A percentile compares a stretch with the other conserved stretches of the same genome.
phyloP scores from a whole-genome alignment of 352 stramenopile genomes.

The Phytophthora vignae region DNA sequence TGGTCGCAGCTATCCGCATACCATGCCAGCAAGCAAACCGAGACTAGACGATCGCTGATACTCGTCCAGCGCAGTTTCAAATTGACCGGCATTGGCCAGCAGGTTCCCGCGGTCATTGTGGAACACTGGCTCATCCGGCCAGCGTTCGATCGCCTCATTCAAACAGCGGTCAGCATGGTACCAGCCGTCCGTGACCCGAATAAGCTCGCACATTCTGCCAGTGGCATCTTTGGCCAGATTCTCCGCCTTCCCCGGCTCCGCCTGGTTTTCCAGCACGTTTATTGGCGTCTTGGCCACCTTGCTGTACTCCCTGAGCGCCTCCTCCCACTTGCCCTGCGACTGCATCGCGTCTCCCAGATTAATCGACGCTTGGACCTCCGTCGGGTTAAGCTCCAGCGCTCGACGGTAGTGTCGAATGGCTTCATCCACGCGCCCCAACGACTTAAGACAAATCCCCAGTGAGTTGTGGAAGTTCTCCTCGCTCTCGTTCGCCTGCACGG shows the following conservation, averaged over 20 bases:
- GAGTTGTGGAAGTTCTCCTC: conserved; percentile 65
- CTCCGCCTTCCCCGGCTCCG: conserved; percentile 28
- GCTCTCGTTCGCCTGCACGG: conserved; percentile 52
- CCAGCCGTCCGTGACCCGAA: conserved; percentile 56
- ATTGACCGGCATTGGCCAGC: conserved; percentile 56
- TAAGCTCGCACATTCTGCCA: conserved; percentile 60
- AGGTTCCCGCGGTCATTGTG: conserved; percentile 70
- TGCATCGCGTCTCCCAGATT: conserved; percentile 65
- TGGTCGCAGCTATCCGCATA: conserved; percentile 22
- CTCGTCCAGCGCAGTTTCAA: conserved; percentile 64
- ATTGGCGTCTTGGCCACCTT: conserved; percentile 43
- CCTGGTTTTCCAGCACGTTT: conserved; percentile 21
- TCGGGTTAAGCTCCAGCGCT: conserved; percentile 61
- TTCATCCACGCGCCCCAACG: conserved; percentile 45
- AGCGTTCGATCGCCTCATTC: conserved; percentile 52
- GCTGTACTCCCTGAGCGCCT: conserved; percentile 61
- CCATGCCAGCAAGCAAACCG: conserved; percentile 56
- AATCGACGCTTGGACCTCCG: conserved; percentile 50
- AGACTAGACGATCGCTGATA: conserved; percentile 57
- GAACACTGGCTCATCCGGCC: conserved; percentile 63
- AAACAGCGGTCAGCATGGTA: conserved; percentile 63
- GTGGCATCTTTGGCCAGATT: conserved; percentile 46
- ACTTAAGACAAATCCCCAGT: conserved; percentile 58
- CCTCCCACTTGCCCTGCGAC: conserved; percentile 58
- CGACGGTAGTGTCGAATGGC: conserved; percentile 56